These are phyloP conservation scores for Lasiosphaeria ovina DNA, from an alignment of 495 filamentous ascomycete species.

Conservation along the genomic window DNA sequence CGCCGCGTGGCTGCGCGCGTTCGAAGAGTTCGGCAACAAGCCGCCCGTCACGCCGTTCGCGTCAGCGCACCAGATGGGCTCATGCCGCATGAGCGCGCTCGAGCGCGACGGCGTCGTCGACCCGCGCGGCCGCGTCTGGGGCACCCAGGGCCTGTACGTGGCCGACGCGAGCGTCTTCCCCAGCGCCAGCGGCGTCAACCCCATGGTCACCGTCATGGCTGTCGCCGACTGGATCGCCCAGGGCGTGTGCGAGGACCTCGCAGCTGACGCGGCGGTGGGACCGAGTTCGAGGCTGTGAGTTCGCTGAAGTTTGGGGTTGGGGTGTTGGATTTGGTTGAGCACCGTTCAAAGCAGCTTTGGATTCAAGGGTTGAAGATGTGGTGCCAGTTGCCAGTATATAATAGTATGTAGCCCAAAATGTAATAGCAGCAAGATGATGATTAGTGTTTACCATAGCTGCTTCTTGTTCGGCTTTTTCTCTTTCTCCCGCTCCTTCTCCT, in stretches of 20 bases:
- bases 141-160: constrained; percentile 67
- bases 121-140: constrained; percentile 73
- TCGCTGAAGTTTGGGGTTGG: constrained; percentile 5
- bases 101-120: constrained; percentile 69
- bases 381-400: too few species aligned
- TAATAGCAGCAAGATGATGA: too few species aligned
- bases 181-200: constrained; percentile 86
- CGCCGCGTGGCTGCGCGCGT: constrained; percentile 61
- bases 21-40: constrained; percentile 51
- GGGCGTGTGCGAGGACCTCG: constrained; percentile 36
- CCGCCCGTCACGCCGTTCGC: constrained; percentile 46
- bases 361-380: too few species aligned
- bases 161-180: constrained; percentile 89
- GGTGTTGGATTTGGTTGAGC: too few species aligned
- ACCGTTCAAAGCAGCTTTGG: too few species aligned
- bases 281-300: background rate
- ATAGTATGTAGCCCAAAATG: too few species aligned
- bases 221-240: constrained; percentile 65
- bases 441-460: too few species aligned
- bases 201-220: constrained; percentile 90
- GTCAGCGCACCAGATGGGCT: constrained; percentile 89
- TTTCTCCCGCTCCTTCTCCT: too few species aligned
- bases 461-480: too few species aligned
- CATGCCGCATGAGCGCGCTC: constrained; percentile 73
- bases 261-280: background rate